Conservation (phyloP, 1,284 basidiomycete species). For the Cutaneotrichosporon cavernicola region DNA sequence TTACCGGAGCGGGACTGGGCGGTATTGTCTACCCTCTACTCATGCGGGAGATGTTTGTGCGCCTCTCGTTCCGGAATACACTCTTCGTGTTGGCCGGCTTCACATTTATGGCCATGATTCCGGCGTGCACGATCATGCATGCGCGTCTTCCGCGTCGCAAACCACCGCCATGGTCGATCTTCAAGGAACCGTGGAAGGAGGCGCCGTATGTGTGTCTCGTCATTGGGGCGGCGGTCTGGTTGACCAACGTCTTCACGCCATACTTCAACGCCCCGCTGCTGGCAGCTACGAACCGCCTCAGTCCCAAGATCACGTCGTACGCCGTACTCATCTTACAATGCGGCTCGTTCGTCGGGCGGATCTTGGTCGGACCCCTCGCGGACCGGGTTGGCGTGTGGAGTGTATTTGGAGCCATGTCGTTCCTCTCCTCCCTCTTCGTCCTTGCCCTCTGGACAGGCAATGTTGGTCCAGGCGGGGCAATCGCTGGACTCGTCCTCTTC, state of each 20-base stretch:
- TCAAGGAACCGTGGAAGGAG: constrained; percentile 19
- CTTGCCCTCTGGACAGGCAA: constrained; percentile 28
- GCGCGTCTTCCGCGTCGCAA: constrained; percentile 27
- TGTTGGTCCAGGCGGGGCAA: constrained; percentile 27
- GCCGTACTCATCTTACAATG: constrained; percentile 18
- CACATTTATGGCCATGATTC: constrained; percentile 28
- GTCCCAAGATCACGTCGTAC: constrained; percentile 11
- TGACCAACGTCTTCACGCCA: constrained; percentile 16
- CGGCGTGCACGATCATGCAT: constrained; percentile 28
- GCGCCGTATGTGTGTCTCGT: constrained; percentile 16
- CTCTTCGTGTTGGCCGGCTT: constrained; percentile 29
- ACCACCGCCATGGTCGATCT: constrained; percentile 19
- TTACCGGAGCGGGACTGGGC: constrained; percentile 44
- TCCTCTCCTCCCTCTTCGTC: not conserved
- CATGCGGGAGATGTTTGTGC: constrained; percentile 27
- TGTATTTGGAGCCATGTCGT: constrained; percentile 8
- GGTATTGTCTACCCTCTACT: constrained; percentile 38
- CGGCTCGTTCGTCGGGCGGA: constrained; percentile 14
- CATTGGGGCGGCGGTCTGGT: constrained; percentile 3
- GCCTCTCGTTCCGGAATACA: constrained; percentile 28
- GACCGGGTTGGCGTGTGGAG: constrained; percentile 21
- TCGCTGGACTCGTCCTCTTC: constrained; percentile 43
- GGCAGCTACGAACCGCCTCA: constrained; percentile 7
- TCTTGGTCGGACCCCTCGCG: constrained; percentile 10
- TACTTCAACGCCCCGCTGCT: constrained; percentile 20